These are phyloP conservation scores for Carpinus fangiana DNA, from an alignment of 306 rosid genomes.

Conservation along the genomic window DNA sequence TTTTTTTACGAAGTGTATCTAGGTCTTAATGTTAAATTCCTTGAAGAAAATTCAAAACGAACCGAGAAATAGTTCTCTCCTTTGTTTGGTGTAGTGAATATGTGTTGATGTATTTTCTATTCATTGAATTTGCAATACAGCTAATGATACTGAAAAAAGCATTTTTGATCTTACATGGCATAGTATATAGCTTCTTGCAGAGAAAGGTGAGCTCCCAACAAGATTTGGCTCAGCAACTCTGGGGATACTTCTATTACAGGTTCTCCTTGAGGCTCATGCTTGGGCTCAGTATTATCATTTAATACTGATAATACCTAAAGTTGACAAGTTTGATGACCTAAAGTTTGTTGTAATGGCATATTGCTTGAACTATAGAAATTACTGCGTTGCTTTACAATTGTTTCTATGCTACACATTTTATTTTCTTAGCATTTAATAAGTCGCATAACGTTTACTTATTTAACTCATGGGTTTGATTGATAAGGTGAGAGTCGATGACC, in stretches of 20 bases:
- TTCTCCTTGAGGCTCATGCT: constrained; percentile 35
- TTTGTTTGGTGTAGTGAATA: constrained; percentile 3
- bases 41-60: too few species aligned
- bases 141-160: constrained; percentile 31
- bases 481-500: constrained; percentile 76
- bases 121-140: constrained; percentile 19
- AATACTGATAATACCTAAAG: too few species aligned
- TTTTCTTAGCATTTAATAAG: not conserved
- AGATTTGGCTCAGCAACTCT: constrained; percentile 97
- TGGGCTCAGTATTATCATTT: not conserved
- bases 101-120: constrained; percentile 4
- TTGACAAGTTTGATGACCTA: not conserved
- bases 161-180: constrained; percentile 34
- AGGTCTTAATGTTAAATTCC: not conserved
- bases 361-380: not conserved
- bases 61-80: not conserved
- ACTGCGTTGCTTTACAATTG: not conserved
- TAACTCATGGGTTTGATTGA: constrained; percentile 33
- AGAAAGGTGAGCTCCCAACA: constrained; percentile 98
- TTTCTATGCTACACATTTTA: not conserved
- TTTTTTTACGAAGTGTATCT: not conserved
- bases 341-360: not conserved
- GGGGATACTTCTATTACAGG: constrained; percentile 97
- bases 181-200: constrained; percentile 90
- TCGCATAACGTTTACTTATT: not conserved